Conservation (phyloP, 345 rosid species). For the Arabidopsis arenosa region DNA sequence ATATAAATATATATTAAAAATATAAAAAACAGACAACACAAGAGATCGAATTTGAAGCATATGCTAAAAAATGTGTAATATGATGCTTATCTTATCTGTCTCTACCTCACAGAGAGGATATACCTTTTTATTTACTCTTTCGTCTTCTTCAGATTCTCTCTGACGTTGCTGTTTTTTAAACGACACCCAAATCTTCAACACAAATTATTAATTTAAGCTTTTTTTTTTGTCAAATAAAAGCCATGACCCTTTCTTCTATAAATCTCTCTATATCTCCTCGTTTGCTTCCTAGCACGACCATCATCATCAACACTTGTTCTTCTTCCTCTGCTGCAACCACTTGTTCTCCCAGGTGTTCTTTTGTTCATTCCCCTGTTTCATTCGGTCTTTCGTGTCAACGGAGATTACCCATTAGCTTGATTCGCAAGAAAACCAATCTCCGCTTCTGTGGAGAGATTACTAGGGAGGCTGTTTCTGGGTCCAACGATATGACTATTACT, state of each 20-base stretch:
- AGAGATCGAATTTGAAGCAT: constrained; percentile 3
- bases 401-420: constrained; percentile 47
- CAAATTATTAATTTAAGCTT: not conserved
- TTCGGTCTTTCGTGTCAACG: constrained; percentile 34
- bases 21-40: no score
- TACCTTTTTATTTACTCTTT: constrained; percentile 21
- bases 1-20: no score
- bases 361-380: constrained; percentile 32
- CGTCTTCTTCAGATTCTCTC: constrained; percentile 32
- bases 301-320: constrained; percentile 12
- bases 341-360: constrained; percentile 34
- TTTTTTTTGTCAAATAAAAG: not conserved
- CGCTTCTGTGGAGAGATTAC: constrained; percentile 10
- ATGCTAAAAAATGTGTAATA: constrained; percentile 32
- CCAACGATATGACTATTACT: constrained; percentile 56
- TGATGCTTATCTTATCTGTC: constrained; percentile 36
- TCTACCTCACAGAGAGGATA: constrained; percentile 28
- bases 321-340: constrained; percentile 37
- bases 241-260: constrained; percentile 55
- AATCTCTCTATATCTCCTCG: constrained; percentile 48
- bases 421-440: constrained; percentile 22
- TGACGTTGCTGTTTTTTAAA: constrained; percentile 36
- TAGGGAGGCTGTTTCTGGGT: constrained; percentile 28
- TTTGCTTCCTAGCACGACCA: constrained; percentile 32
- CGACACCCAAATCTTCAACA: constrained; percentile 20